Base-by-base conservation (phyloP, 2,329 filamentous ascomycete genomes). In the Dothideomycetes sp. region DNA sequence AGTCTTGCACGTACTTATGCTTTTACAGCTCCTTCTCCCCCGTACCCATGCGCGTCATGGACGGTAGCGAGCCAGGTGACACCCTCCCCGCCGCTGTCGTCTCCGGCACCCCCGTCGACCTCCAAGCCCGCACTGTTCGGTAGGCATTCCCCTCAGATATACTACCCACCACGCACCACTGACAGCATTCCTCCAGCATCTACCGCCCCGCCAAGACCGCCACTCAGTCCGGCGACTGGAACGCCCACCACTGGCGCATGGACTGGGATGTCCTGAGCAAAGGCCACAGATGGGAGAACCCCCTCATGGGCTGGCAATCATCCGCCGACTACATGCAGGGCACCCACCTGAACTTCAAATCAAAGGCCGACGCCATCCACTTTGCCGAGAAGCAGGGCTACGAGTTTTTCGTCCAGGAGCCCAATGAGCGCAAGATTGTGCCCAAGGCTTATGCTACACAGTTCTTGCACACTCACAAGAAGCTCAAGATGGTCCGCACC, bases 311-410 rank as follows among this genome's bases (percentile, higher is more conserved):
- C 45, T 98, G 93, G 93, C 88, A 95, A 61, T 96, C 89, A 17
- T 93, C 87, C 14, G 89, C 75, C 41, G 91, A 98, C 63, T 78
- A 77, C 58, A 91, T 98, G 86, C 88, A 98, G 63, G 89, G 87
- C 56, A 94, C 87, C 36, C 77, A 87, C 59, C 65, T 98, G 54
- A 81, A 81, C 63, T 98, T 98, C 74, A 84, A 84, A 63, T 74
- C 71, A 53, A 96, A 94, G 72, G 87, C 96, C 60, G 89, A 94
- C 52, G 91, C 91, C 49, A 89, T 98, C 55, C 69, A 73, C 43
- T 98, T 98, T 58, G 91, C 93, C 17, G 84, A 96, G 69, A 98
- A 96, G 75, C 91, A 98, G 64, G 91, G 93, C 27, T 98, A 98
- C 60, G 89, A 98, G 61, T 98, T 94, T 65, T 96, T 91, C 61